phyloP scores from a whole-genome alignment of 345 rosid genomes.

The Ceriops decandra region DNA sequence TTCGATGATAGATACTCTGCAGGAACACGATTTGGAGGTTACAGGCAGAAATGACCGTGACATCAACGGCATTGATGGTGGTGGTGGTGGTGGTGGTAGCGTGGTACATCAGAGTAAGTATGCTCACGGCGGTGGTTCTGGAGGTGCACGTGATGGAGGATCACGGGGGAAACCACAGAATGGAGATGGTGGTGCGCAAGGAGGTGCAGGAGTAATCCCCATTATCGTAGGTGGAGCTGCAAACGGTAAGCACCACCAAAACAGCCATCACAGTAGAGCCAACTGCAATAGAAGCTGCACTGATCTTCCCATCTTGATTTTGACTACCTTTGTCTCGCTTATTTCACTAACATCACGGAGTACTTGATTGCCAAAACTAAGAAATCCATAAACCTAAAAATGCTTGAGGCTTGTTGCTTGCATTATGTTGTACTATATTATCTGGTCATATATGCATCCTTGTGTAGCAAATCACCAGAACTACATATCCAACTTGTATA shows the following conservation, averaged over 20 bases:
- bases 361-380: too few species aligned
- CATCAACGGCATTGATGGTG: neutral
- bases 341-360: neutral
- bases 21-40: too few species aligned
- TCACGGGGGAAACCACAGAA: neutral
- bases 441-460: too few species aligned
- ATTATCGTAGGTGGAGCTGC: neutral
- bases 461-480: too few species aligned
- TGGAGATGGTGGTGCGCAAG: neutral
- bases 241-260: neutral
- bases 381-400: too few species aligned
- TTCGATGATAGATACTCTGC: too few species aligned
- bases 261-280: neutral
- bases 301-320: neutral
- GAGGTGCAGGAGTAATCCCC: neutral
- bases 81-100: too few species aligned
- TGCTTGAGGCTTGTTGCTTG: too few species aligned
- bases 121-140: neutral
- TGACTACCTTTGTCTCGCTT: neutral
- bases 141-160: neutral
- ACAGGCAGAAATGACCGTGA: neutral
- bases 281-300: neutral
- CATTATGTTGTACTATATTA: too few species aligned
- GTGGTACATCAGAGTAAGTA: neutral
- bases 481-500: too few species aligned